phyloP scores from a whole-genome alignment of 495 filamentous ascomycete species.

The Penicillium daleae region DNA sequence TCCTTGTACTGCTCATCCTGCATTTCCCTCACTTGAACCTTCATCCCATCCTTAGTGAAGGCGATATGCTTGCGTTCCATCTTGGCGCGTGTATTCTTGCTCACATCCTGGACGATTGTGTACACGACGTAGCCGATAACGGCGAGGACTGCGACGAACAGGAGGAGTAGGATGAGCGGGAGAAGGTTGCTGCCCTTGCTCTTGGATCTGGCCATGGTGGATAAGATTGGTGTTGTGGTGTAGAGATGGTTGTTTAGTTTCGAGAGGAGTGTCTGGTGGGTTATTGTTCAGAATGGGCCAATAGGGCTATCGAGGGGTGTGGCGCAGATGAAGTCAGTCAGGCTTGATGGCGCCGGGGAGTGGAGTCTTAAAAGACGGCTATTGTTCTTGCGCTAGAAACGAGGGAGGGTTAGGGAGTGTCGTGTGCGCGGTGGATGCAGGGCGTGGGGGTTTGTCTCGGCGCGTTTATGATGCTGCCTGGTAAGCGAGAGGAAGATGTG shows the following conservation, averaged over 20 bases:
- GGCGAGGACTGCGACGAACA: constrained; percentile 62
- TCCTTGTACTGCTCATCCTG: constrained; percentile 80
- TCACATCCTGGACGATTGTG: constrained; percentile 68
- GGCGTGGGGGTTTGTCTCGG: not conserved
- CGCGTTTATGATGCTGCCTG: constrained; percentile 10
- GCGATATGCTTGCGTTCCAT: constrained; percentile 83
- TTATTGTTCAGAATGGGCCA: not conserved
- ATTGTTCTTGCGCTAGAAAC: not conserved
- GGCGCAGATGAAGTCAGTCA: constrained; percentile 3
- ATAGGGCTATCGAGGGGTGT: not conserved
- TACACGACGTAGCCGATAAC: constrained; percentile 77
- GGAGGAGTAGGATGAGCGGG: constrained; percentile 74
- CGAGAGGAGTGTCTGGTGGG: not conserved
- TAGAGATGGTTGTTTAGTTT: not conserved
- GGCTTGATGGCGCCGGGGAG: not conserved
- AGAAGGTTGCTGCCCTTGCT: constrained; percentile 55
- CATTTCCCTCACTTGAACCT: constrained; percentile 77
- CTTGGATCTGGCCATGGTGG: constrained; percentile 30
- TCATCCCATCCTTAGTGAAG: constrained; percentile 83
- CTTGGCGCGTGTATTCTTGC: constrained; percentile 66
- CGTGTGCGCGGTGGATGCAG: constrained; percentile 2
- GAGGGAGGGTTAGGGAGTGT: constrained; percentile 2
- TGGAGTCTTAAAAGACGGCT: constrained; percentile 3
- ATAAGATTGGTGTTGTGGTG: not conserved
- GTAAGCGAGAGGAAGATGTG: not conserved